Evolutionary conservation across 768 basidiomycete genomes (phyloP).

Genomic region (Mycena chlorophos): DNA sequence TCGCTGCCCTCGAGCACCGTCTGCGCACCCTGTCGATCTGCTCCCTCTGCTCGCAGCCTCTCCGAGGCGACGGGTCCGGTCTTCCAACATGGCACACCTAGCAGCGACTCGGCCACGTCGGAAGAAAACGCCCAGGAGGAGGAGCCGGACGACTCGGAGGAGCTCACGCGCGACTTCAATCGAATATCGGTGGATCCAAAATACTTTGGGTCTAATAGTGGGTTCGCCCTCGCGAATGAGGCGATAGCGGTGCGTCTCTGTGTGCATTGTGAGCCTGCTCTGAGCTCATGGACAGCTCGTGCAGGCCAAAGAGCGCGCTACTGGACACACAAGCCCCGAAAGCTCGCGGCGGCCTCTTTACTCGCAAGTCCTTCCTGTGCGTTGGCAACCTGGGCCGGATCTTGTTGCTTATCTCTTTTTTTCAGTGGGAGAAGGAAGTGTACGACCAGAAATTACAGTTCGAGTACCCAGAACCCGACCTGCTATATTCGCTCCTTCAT

Average conservation of each 20-base stretch:
- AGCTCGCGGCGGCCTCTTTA: constrained; percentile 1
- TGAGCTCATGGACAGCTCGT: not conserved
- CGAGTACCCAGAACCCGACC: constrained; percentile 34
- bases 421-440: constrained; percentile 16
- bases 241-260: constrained; percentile 11
- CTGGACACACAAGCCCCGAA: not conserved
- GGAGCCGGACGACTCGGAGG: constrained; percentile 1
- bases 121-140: not conserved
- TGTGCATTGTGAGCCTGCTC: not conserved
- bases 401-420: not conserved
- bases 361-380: constrained; percentile 8
- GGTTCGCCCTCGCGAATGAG: constrained; percentile 10
- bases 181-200: not conserved
- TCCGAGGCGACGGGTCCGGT: constrained; percentile 8
- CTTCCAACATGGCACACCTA: constrained; percentile 5
- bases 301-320: constrained; percentile 10
- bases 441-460: constrained; percentile 14
- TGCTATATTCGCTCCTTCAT: constrained; percentile 45
- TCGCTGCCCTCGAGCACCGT: constrained; percentile 45
- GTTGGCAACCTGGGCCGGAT: not conserved
- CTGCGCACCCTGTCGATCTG: constrained; percentile 13
- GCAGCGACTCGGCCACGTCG: constrained; percentile 1
- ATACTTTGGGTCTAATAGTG: constrained; percentile 4
- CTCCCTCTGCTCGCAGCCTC: constrained; percentile 13
- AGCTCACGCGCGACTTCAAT: constrained; percentile 9